Percentiles rank a stretch among this genome's conserved stretches.
Evolutionary conservation across 345 rosid genomes (phyloP).

Genomic region (Ceriops zippeliana): DNA sequence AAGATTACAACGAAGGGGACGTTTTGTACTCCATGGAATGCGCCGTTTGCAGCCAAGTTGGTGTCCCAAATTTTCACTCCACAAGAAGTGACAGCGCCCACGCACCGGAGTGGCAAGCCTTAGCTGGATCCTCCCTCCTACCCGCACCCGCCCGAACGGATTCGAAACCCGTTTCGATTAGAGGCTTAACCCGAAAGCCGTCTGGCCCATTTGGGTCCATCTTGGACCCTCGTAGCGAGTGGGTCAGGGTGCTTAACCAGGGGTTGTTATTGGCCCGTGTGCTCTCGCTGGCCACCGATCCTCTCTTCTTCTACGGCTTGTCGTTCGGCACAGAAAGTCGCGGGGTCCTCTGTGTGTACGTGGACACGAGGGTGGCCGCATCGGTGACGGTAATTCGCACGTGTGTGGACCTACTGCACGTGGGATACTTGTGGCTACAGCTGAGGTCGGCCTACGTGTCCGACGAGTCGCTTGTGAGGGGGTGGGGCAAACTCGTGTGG

Average conservation of each 20-base stretch:
- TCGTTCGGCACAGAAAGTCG: constrained; percentile 32
- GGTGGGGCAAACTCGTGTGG: constrained; percentile 70
- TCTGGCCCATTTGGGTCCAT: constrained; percentile 22
- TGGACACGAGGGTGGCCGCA: constrained; percentile 45
- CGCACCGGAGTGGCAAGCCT: constrained; percentile 43
- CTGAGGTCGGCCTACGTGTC: constrained; percentile 63
- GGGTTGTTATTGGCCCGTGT: constrained; percentile 48
- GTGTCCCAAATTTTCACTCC: constrained; percentile 46
- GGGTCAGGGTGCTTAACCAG: constrained; percentile 47
- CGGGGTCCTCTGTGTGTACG: constrained; percentile 46
- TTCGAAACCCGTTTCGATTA: background rate
- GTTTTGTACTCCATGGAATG: constrained; percentile 19
- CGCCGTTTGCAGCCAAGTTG: constrained; percentile 33
- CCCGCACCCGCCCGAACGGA: constrained; percentile 15
- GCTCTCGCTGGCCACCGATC: constrained; percentile 51
- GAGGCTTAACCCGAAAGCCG: background rate
- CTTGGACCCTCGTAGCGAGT: constrained; percentile 59
- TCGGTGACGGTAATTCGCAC: constrained; percentile 42
- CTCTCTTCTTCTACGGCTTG: constrained; percentile 50
- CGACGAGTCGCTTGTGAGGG: constrained; percentile 51
- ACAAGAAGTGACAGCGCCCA: constrained; percentile 33
- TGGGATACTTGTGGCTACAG: constrained; percentile 54
- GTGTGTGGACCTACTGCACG: constrained; percentile 43
- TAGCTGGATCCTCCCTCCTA: constrained; percentile 39
- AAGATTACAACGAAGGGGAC: background rate